A percentile compares a stretch with the other conserved stretches of the same genome.
Conservation (phyloP, 2,329 filamentous ascomycete species). For the Nothophoma quercina region DNA sequence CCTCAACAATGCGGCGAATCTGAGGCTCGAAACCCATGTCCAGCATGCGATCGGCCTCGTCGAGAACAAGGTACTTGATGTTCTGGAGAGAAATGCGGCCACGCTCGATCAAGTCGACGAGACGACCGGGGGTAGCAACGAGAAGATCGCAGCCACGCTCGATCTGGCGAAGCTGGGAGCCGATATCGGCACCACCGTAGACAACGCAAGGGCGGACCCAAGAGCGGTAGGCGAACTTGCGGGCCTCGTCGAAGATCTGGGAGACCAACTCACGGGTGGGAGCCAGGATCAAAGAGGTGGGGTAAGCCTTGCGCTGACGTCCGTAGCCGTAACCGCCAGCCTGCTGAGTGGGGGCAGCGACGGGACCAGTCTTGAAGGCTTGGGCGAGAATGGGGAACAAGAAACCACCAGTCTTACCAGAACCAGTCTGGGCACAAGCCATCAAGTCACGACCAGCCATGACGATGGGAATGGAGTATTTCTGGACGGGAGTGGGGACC, state of each 20-base stretch:
- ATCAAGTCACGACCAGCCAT: constrained; percentile 98
- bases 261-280: constrained; percentile 98
- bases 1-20: constrained; percentile 97
- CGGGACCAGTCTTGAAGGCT: constrained; percentile 89
- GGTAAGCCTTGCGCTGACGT: constrained; percentile 96
- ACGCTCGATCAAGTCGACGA: constrained; percentile 98
- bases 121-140: constrained; percentile 94
- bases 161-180: constrained; percentile 96
- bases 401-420: constrained; percentile 99
- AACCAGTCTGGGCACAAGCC: constrained; percentile 99
- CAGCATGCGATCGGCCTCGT: constrained; percentile 99
- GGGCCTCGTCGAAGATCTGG: constrained; percentile 96
- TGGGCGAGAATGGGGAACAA: constrained; percentile 99
- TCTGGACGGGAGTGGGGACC: constrained; percentile 95
- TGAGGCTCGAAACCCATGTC: constrained; percentile 99
- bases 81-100: constrained; percentile 96
- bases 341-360: constrained; percentile 68
- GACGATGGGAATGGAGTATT: constrained; percentile 99
- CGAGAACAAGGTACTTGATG: constrained; percentile 99
- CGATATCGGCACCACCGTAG: constrained; percentile 98
- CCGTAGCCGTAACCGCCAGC: constrained; percentile 73
- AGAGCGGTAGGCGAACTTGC: constrained; percentile 98
- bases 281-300: constrained; percentile 92
- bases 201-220: constrained; percentile 99
- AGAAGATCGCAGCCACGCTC: constrained; percentile 97